Evolutionary conservation across 371 early-diverging fungal genomes (phyloP).

Genomic region (Smittium mucronatum): DNA sequence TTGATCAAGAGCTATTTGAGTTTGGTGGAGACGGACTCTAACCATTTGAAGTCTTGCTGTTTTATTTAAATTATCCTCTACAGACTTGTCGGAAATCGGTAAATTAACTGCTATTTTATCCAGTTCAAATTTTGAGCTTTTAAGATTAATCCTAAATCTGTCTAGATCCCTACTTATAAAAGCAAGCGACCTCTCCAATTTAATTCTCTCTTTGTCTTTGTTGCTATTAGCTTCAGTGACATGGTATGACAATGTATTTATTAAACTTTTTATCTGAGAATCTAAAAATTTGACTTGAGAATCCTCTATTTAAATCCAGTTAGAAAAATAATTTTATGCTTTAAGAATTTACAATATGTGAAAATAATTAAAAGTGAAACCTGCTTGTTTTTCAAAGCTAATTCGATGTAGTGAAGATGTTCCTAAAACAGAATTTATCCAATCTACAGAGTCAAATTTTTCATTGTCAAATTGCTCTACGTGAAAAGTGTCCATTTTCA

Average conservation of each 20-base stretch:
- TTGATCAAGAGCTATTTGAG: background rate
- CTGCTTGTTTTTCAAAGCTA: too few relatives aligned
- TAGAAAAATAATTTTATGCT: too few relatives aligned
- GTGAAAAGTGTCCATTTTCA: too few relatives aligned
- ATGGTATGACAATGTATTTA: background rate
- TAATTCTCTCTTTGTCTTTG: background rate
- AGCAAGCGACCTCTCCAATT: background rate
- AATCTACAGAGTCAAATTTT: background rate
- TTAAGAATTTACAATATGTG: too few relatives aligned
- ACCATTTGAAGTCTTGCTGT: background rate
- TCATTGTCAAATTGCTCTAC: background rate
- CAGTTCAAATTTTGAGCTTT: background rate
- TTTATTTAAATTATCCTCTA: background rate
- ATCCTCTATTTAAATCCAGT: background rate
- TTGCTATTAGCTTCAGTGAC: slow-evolving; percentile 4
- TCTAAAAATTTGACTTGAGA: background rate
- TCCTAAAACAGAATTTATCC: slow-evolving; percentile 3
- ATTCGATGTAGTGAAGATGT: too few relatives aligned
- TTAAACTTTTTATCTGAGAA: background rate
- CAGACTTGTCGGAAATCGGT: background rate
- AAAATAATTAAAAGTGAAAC: too few relatives aligned
- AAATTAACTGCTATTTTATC: background rate
- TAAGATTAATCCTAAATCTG: background rate
- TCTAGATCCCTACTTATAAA: slow-evolving; percentile 4
- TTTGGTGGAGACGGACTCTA: background rate